Base-by-base conservation (phyloP, 2,329 filamentous ascomycete genomes). In the Macrophomina phaseolina region DNA sequence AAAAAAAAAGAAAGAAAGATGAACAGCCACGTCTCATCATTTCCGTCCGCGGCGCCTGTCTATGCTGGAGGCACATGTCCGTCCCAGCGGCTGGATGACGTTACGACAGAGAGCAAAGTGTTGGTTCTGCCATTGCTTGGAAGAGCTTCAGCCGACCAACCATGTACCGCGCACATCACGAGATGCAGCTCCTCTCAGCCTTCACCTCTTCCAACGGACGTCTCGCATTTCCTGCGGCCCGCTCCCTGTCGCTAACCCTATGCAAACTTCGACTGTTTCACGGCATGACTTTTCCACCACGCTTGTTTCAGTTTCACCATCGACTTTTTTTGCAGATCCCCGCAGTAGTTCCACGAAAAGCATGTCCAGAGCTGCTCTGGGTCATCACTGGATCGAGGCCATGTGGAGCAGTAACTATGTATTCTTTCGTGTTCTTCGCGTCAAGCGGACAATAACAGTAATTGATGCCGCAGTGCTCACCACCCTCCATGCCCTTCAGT, bases 221-320 rank as follows among this genome's bases (percentile, higher is more conserved):
- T 52, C 49, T 52, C 49, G 49, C 49, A 34, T 55, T 14, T 45
- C 11, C 14, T 14, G 56, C 58, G 58, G 58, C 42, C 58, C 58
- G 58, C 42, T 36, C 58, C 58, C 58, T 62, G 58, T 45, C 18
- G 30, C 14, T 46, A 60, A 16, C 7, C 58, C 42, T 16, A 49
- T 49, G n/a, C n/a, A 36, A 62, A 11, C 52, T 55, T 18, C 34
- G 42, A 6, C 8, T 18, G 52, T 55, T 55, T 55, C 52, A 55
- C 52, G 14, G 58, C 58, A 62, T 46, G 14, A 32, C 16, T 62
- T 34, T 7, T 16, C 49, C 42, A 36, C 18, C 12, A 45, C 11
- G 16, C 45, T 23, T 18, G 42, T 62, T 62, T 62, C 58, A 38
- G 49, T 52, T 34, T 52, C 49, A 52, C 49, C 28, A 30, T 34